Evolutionary conservation across 176 grass and related monocot genomes (phyloP).

Genomic region (Ensete glaucum): DNA sequence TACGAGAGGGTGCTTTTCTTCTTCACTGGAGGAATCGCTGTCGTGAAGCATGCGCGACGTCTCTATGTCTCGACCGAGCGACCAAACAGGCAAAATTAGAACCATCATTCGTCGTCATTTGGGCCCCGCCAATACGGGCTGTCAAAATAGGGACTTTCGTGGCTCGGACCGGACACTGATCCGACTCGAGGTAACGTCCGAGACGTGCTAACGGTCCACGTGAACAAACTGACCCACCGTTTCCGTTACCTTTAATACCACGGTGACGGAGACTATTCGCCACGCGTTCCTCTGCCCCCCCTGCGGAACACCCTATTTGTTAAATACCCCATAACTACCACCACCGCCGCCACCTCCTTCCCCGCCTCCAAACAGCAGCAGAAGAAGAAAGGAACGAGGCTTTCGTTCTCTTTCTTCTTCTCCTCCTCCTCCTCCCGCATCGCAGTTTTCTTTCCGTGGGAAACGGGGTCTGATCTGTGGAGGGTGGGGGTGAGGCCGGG

Average conservation of each 20-base stretch:
- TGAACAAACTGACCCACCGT: not conserved
- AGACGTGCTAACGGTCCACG: not conserved
- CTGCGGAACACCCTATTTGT: not conserved
- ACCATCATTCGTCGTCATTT: too few relatives aligned
- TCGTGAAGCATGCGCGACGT: too few relatives aligned
- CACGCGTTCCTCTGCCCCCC: not conserved
- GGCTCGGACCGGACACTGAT: not conserved
- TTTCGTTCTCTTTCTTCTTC: not conserved
- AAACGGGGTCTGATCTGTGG: not conserved
- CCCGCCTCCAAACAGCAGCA: too few relatives aligned
- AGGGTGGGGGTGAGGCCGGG: not conserved
- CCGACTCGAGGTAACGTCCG: not conserved
- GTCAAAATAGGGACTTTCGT: not conserved
- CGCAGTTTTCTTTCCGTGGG: not conserved
- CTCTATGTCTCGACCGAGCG: too few relatives aligned
- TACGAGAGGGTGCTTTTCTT: too few relatives aligned
- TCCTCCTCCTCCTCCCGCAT: not conserved
- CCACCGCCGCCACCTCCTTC: too few relatives aligned
- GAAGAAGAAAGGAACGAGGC: not conserved
- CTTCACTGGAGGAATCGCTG: too few relatives aligned
- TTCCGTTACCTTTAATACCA: not conserved
- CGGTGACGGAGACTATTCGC: constrained; percentile 3
- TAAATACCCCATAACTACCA: too few relatives aligned
- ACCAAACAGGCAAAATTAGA: too few relatives aligned
- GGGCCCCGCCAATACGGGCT: too few relatives aligned